Base-by-base conservation (phyloP, 352 stramenopile genomes). In the Phytopythium montanum region DNA sequence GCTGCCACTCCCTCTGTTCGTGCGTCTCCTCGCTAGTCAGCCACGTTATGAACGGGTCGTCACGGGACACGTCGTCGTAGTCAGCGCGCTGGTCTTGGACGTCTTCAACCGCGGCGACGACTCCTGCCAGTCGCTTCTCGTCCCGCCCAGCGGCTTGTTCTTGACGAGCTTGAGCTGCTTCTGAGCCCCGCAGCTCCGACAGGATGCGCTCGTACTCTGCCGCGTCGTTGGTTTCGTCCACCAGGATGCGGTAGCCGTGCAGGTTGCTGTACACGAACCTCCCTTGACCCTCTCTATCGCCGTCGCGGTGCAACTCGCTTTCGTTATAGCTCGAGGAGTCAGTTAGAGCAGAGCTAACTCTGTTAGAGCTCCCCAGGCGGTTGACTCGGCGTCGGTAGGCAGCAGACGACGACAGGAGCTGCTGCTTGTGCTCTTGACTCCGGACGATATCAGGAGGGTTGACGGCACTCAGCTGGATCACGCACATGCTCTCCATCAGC, bases 141-240 rank as follows among this genome's bases (percentile, higher is more conserved):
- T 69, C 33, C 42, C 75, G 83, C 34, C 67, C 58, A 4, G 65
- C 16, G 34, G 67, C 50, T 13, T 60, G 57, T 51, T 70, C 56
- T 45, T 80, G 76, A 14, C 66, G 68, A 18, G 59, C 58, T 39
- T 61, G 60, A 9, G 66, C 76, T 19, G 44, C 60, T 60, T 89
- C 70, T 2, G 76, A 76, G 13, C 75, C 76, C 5, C 80, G 73
- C n/a, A 94, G 58, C 41, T 92, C 82, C 12, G 61, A 55, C 23
- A 95, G 49, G 64, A 95, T 95, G 0, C 82, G 70, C 31, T 92
- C 78, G 55, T 95, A 95, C 45, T 90, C 77, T 34, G 60, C 61
- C 3, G 72, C 57, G 54, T 95, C 86, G 44, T 92, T 60, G 3
- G 75, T 61, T 42, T 89, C 66, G 28, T 86, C 75, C 16, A 94